Conservation (phyloP, 2,329 filamentous ascomycete genomes). For the Aphanocladium album region DNA sequence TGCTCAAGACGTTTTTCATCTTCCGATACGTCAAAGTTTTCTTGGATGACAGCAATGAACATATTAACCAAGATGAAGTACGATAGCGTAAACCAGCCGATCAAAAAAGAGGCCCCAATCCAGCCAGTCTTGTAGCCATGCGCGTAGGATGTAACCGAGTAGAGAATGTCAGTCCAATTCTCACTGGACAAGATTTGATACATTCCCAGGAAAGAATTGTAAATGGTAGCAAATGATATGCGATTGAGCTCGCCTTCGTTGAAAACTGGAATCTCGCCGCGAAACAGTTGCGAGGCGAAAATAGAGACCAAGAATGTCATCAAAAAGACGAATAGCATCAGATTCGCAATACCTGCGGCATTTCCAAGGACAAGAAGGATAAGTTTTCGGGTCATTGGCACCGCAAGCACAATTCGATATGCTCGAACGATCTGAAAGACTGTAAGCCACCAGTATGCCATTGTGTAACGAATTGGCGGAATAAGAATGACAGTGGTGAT, state of each 20-base stretch:
- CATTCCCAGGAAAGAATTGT: conserved; percentile 95
- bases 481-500: conserved; percentile 82
- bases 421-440: conserved; percentile 89
- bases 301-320: conserved; percentile 93
- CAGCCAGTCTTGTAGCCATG: conserved; percentile 67
- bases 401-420: conserved; percentile 85
- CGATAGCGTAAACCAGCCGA: conserved; percentile 91
- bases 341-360: conserved; percentile 82
- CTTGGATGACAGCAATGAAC: conserved; percentile 99
- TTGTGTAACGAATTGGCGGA: conserved; percentile 69
- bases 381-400: conserved; percentile 80
- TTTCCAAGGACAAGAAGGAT: conserved; percentile 88
- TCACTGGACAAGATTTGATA: conserved; percentile 95
- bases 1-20: conserved; percentile 97
- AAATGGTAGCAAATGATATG: conserved; percentile 84
- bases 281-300: conserved; percentile 87
- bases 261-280: conserved; percentile 70
- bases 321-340: conserved; percentile 94
- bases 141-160: conserved; percentile 70
- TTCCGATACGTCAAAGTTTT: conserved; percentile 97
- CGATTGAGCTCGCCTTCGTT: conserved; percentile 59
- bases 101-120: conserved; percentile 87
- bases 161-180: conserved; percentile 88
- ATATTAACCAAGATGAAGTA: conserved; percentile 98
- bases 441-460: conserved; percentile 81